phyloP scores from a whole-genome alignment of 805 yeast species.

The Wickerhamiella musiphila region DNA sequence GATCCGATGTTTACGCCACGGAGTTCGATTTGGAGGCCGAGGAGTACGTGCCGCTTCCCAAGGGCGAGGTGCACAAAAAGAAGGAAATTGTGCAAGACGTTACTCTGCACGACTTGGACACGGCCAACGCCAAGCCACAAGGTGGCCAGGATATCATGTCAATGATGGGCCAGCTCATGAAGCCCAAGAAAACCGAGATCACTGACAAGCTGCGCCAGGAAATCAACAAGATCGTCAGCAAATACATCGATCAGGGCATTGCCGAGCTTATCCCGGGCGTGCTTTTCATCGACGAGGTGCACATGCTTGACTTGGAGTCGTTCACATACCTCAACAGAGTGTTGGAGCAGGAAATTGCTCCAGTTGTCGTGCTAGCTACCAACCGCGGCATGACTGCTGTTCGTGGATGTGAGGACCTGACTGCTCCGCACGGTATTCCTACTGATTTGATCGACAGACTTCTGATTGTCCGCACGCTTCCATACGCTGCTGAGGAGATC shows the following conservation, averaged over 20 bases:
- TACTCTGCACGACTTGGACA: constrained; percentile 87
- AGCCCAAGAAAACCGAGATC: constrained; percentile 91
- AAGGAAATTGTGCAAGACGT: constrained; percentile 97
- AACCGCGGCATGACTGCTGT: constrained; percentile 87
- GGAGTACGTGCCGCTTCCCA: constrained; percentile 95
- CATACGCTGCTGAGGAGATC: constrained; percentile 75
- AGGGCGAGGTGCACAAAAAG: constrained; percentile 96
- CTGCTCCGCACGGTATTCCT: constrained; percentile 93
- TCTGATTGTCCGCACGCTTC: constrained; percentile 78
- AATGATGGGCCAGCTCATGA: constrained; percentile 92
- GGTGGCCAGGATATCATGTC: constrained; percentile 95
- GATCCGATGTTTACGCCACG: constrained; percentile 97
- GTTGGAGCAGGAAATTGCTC: constrained; percentile 78
- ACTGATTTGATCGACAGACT: constrained; percentile 85
- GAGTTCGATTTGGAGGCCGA: constrained; percentile 97
- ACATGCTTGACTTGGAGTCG: constrained; percentile 94
- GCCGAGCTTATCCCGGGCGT: constrained; percentile 98
- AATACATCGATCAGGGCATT: constrained; percentile 93
- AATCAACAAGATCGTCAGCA: constrained; percentile 87
- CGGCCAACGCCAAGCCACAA: constrained; percentile 87
- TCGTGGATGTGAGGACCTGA: constrained; percentile 70
- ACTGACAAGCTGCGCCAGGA: constrained; percentile 89
- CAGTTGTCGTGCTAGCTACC: constrained; percentile 88
- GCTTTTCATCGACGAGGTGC: constrained; percentile 91
- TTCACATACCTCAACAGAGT: constrained; percentile 92